These are phyloP conservation scores for Eucalyptus cladocalyx DNA, from an alignment of 345 rosid species.

Conservation along the genomic window DNA sequence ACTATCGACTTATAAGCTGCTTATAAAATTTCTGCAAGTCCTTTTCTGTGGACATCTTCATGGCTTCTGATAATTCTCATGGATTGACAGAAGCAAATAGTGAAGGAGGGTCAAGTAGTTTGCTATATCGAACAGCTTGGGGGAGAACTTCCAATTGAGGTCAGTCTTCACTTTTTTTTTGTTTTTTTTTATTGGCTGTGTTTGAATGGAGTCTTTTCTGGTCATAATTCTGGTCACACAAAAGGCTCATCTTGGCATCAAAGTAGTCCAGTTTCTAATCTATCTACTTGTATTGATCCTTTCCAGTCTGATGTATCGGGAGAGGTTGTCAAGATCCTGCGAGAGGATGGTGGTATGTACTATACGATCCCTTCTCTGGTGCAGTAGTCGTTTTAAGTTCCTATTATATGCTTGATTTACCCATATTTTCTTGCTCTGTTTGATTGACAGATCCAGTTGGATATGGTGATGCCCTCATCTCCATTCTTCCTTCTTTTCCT, in stretches of 20 bases:
- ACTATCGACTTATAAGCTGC: not conserved
- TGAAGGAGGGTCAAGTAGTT: slow-evolving; percentile 84
- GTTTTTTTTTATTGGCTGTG: not conserved
- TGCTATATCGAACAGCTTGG: slow-evolving; percentile 87
- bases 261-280: not conserved
- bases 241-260: not conserved
- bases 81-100: slow-evolving; percentile 60
- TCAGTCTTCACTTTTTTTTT: not conserved
- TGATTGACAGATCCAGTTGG: slow-evolving; percentile 69
- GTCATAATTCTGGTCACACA: not conserved
- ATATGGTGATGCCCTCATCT: slow-evolving; percentile 71
- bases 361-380: not conserved
- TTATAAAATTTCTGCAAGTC: not conserved
- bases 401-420: not conserved
- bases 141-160: slow-evolving; percentile 75
- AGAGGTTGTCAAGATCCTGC: slow-evolving; percentile 64
- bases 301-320: slow-evolving; percentile 75
- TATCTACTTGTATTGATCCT: not conserved
- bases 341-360: slow-evolving; percentile 69
- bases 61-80: not conserved
- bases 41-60: not conserved
- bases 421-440: not conserved
- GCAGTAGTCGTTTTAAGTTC: not conserved
- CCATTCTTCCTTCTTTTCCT: slow-evolving; percentile 80
- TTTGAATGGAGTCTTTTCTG: not conserved